Base-by-base conservation (phyloP, 129 eudicot species). In the Centrapalus pauciflorus region DNA sequence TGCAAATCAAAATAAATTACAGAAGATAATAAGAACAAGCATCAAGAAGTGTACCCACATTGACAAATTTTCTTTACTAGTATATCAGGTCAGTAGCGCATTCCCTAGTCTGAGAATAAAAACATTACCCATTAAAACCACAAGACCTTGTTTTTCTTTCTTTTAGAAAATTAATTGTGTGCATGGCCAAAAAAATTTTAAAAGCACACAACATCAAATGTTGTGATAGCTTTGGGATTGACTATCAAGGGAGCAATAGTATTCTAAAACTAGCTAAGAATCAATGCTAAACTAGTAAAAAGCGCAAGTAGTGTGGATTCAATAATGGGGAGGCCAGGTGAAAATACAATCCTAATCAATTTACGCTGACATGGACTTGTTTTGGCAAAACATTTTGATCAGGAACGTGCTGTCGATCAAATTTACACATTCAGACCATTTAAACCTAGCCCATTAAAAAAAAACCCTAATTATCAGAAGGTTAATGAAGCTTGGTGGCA, bases 1-100 rank as follows among this genome's bases (percentile, higher is more conserved):
- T 91, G 76, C 60, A 49, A 14, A 46, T 67, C 66, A 35, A 74
- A 37, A 25, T 51, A 41, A 51, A 65, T 24, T 21, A 16, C 5
- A 64, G 4, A 28, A 33, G 26, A 41, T 27, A 60, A 72, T 7
- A 62, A n/a, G 14, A 50, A 41, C 28, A 64, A 34, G 16, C 38
- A 33, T 16, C 41, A 60, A 35, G 7, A 60, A 33, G n/a, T n/a
- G 5, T 60, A 43, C 48, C 3, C 4, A 8, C 13, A 35, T 35
- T 13, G 2, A 35, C 13, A 35, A 35, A 35, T 7, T 8, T 35
- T 10, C 12, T 35, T 35, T 35, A 35, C 41, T 35, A 11, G 12
- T 10, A 37, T 10, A 3, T n/a, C 49, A 41, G 14, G 49, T 13
- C 0, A 0, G 4, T 13, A 41, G 49, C 49, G n/a, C 19, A 41